Base-by-base conservation (phyloP, 805 yeast species). In the Ogataea kodamae region DNA sequence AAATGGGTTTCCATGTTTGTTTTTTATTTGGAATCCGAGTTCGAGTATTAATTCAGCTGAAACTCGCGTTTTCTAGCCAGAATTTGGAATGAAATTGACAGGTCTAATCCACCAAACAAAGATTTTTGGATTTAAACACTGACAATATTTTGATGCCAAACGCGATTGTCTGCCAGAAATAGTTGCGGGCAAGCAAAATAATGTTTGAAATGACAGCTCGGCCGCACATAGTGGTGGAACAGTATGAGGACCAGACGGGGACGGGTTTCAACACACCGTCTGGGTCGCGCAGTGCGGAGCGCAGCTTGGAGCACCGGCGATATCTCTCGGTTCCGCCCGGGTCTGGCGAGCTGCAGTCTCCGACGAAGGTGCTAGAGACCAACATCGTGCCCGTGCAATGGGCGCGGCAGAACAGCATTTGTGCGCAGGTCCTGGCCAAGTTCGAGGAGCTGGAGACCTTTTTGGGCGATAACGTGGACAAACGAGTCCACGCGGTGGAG, bases 401-500 rank as follows among this genome's bases (percentile, higher is more conserved):
- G 18, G 12, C 11, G 15, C 15, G 34, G 5, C 12, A 21, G 6
- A 23, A 27, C 15, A 50, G 16, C 37, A 42, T 11, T 30, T 59
- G 34, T 26, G 50, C 28, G 48, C 37, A 66, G 52, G 42, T 46
- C 19, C 30, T 52, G 40, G 15, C 52, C 45, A 42, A 52, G 42
- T 44, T 59, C 50, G 35, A 49, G 25, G 48, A 57, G 5, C 42
- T 52, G n/a, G 50, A 53, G 16, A 46, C 54, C 6, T 50, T 49
- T 12, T 40, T 51, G 3, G 33, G 55, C 3, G 44, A 44, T 1
- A 54, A 48, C 11, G 34, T 55, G 5, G 52, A 50, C 14, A 45
- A 42, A 22, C 38, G 50, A 13, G 35, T 57, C 5, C 33, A 40
- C 6, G 40, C 49, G 21, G 33, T 67, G 5, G 52, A 52, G 6